phyloP scores from a whole-genome alignment of 1,139 yeast species.

The Magnusiomyces paraingens region DNA sequence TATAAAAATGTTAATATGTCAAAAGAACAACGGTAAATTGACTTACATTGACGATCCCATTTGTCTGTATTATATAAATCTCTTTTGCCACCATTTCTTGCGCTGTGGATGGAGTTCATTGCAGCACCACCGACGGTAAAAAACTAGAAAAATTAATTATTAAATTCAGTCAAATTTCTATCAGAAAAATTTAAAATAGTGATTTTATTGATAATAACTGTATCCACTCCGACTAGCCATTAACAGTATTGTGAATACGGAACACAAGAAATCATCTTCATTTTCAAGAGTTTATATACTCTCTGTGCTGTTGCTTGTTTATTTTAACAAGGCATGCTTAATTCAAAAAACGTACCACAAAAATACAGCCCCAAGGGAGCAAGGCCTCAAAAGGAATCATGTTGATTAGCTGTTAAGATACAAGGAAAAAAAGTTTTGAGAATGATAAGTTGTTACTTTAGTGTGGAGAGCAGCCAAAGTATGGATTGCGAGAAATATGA shows the following conservation, averaged over 20 bases:
- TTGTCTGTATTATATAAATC: slow-evolving; percentile 53
- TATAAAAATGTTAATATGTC: slow-evolving; percentile 6
- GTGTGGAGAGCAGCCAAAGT: no score
- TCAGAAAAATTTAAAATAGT: not conserved
- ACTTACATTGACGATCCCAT: slow-evolving; percentile 45
- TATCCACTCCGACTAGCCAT: not conserved
- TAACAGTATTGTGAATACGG: no score
- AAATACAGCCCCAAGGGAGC: slow-evolving; percentile 59
- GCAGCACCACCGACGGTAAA: slow-evolving; percentile 49
- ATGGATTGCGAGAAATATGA: not conserved
- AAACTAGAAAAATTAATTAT: slow-evolving; percentile 28
- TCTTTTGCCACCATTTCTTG: slow-evolving; percentile 48
- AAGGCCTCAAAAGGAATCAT: slow-evolving; percentile 73
- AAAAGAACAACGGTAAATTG: not conserved
- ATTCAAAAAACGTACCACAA: slow-evolving; percentile 38
- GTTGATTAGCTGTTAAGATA: slow-evolving; percentile 12
- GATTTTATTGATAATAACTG: not conserved
- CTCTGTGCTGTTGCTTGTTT: no score
- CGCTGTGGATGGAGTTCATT: slow-evolving; percentile 42
- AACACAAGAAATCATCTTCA: no score
- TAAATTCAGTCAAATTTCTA: not conserved
- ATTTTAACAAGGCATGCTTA: no score
- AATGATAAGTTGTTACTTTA: no score
- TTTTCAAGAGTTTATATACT: no score
- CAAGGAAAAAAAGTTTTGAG: no score